These are phyloP conservation scores for Malus hybrid DNA, from an alignment of 331 rosid genomes.

Conservation along the genomic window DNA sequence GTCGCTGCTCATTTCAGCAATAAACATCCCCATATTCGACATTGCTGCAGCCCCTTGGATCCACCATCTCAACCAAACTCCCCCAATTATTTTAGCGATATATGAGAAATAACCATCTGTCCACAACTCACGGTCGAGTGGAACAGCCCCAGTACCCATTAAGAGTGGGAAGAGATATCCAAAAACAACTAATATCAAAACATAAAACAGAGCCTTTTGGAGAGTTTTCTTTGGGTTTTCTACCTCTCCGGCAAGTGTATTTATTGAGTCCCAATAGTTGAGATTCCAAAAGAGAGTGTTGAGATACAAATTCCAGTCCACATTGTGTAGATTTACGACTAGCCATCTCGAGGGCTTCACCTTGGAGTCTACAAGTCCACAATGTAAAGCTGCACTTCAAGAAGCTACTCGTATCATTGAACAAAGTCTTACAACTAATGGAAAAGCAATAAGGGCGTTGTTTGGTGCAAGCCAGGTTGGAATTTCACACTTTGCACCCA, in stretches of 20 bases:
- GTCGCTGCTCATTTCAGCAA: slow-evolving; percentile 94
- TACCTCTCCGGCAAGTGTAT: slow-evolving; percentile 84
- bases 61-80: slow-evolving; percentile 95
- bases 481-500: slow-evolving; percentile 7
- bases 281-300: slow-evolving; percentile 86
- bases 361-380: slow-evolving; percentile 5
- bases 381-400: too few species aligned
- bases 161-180: slow-evolving; percentile 74
- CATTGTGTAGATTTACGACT: slow-evolving; percentile 35
- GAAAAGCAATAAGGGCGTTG: slow-evolving; percentile 46
- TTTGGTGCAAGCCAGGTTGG: slow-evolving; percentile 74
- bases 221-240: slow-evolving; percentile 76
- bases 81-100: slow-evolving; percentile 65
- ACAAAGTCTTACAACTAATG: slow-evolving; percentile 39
- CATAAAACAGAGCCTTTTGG: slow-evolving; percentile 65
- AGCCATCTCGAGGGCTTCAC: slow-evolving; percentile 63
- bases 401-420: slow-evolving; percentile 38
- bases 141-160: slow-evolving; percentile 63
- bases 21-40: slow-evolving; percentile 97
- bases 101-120: slow-evolving; percentile 79
- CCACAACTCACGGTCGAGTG: slow-evolving; percentile 55
- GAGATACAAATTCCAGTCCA: slow-evolving; percentile 78
- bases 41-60: slow-evolving; percentile 83
- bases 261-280: slow-evolving; percentile 85
- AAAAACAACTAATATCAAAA: slow-evolving; percentile 68